Conservation (phyloP, 1,284 basidiomycete genomes). For the Boletus semigastroideus region DNA sequence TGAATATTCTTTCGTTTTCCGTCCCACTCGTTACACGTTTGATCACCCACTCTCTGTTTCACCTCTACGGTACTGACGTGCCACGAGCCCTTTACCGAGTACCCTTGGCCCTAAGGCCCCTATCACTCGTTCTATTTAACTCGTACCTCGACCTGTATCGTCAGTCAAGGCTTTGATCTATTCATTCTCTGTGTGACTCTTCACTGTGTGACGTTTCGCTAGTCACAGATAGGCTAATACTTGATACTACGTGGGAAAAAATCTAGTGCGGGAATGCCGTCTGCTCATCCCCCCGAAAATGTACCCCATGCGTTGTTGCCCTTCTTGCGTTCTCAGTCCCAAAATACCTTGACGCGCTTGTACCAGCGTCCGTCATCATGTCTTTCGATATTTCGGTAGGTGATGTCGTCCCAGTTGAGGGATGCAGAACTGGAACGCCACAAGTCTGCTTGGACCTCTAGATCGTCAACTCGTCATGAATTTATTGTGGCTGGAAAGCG, state of each 20-base stretch:
- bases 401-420: slow-evolving; percentile 4
- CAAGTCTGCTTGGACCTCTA: slow-evolving; percentile 80
- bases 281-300: slow-evolving; percentile 19
- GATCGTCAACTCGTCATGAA: slow-evolving; percentile 92
- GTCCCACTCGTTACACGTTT: too few relatives aligned
- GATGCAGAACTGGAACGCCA: slow-evolving; percentile 16
- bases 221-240: too few relatives aligned
- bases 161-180: too few relatives aligned
- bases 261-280: slow-evolving; percentile 20
- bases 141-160: too few relatives aligned
- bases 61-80: too few relatives aligned
- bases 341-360: slow-evolving; percentile 79
- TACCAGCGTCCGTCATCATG: slow-evolving; percentile 92
- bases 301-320: slow-evolving; percentile 65
- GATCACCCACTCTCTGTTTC: too few relatives aligned
- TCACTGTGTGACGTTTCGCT: too few relatives aligned
- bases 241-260: not conserved
- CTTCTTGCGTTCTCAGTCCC: slow-evolving; percentile 86
- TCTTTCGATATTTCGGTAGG: slow-evolving; percentile 85
- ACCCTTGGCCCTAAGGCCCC: too few relatives aligned
- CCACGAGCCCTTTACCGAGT: too few relatives aligned
- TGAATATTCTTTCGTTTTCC: too few relatives aligned
- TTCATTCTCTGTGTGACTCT: too few relatives aligned
- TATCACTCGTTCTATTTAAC: too few relatives aligned
- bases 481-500: slow-evolving; percentile 86